A percentile compares a stretch with the other conserved stretches of the same genome.
Evolutionary conservation across 2,329 filamentous ascomycete species (phyloP).

Genomic region (Chrysoporthe deuterocubensis): DNA sequence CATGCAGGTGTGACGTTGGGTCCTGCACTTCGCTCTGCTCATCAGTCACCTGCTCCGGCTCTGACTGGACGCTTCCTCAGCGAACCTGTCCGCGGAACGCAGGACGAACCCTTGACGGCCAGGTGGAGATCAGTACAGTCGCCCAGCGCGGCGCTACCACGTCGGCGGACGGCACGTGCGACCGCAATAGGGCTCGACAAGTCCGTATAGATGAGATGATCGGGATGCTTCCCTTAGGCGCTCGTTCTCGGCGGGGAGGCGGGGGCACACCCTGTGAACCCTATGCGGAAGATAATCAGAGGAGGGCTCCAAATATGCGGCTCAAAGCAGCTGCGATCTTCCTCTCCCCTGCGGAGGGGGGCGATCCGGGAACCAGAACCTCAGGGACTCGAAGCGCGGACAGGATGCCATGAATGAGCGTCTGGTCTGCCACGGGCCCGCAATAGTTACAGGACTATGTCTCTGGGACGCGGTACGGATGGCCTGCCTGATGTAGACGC

Average conservation of each 20-base stretch:
- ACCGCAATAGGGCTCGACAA: neutral
- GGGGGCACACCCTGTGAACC: constrained; percentile 17
- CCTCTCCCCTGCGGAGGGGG: neutral
- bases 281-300: constrained; percentile 23
- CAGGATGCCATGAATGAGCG: neutral
- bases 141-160: constrained; percentile 13
- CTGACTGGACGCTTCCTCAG: constrained; percentile 2
- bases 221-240: neutral
- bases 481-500: neutral
- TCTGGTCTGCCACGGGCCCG: neutral
- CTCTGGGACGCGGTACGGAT: neutral
- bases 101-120: neutral
- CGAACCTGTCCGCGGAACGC: neutral
- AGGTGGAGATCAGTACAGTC: constrained; percentile 17
- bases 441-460: neutral
- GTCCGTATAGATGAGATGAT: neutral
- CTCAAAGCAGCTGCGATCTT: constrained; percentile 1
- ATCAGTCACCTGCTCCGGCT: neutral
- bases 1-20: constrained; percentile 25
- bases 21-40: constrained; percentile 5
- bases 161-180: constrained; percentile 9
- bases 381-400: neutral
- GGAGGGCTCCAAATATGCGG: constrained; percentile 1
- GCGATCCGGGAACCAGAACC: neutral
- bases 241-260: neutral